Base-by-base conservation (phyloP, 2,329 filamentous ascomycete genomes). In the Sclerotinia borealis region DNA sequence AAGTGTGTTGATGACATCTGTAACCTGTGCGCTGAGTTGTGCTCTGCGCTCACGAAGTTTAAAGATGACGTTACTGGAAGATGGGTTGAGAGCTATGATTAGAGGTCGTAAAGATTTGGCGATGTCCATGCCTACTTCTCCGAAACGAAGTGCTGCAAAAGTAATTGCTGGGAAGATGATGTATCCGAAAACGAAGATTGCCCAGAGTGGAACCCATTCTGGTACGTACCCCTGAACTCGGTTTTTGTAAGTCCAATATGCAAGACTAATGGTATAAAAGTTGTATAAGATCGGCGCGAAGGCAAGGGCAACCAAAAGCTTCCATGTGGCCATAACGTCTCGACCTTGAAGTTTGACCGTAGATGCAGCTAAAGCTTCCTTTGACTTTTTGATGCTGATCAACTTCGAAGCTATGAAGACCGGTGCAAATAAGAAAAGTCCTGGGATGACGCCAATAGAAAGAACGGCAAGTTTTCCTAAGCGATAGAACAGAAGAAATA, bases 61-160 rank as follows among this genome's bases (percentile, higher is more conserved):
- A 67, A 91, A 85, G 55, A 99, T 85, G 64, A 89, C 91, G 78
- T 93, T 96, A 75, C 87, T 89, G 1, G 91, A 93, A 5, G 87
- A 86, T 1, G 95, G 95, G 71, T 90, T 89, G 72, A 98, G 83
- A 68, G 91, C 95, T 39, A 97, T 81, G 51, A 96, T 80, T 11
- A 99, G 84, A 7, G 95, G 95, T 11, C 92, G 86, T 19, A 99
- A 83, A 0, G 93, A 98, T 77, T 98, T 99, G 79, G 95, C 80
- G 63, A 99, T 97, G 74, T 99, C 95, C 92, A 99, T 97, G 59
- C 93, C 95, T n/a, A 96, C 89, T 78, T 99, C 95, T 52, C 95
- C 95, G 69, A 98, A 96, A 13, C 95, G 89, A 59, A 99, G 86
- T 8, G 95, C 92, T 5, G 92, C 93, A 75, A 96, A 97, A 0